These are phyloP conservation scores for Amyloporia xantha DNA, from an alignment of 768 basidiomycete species.

Conservation along the genomic window DNA sequence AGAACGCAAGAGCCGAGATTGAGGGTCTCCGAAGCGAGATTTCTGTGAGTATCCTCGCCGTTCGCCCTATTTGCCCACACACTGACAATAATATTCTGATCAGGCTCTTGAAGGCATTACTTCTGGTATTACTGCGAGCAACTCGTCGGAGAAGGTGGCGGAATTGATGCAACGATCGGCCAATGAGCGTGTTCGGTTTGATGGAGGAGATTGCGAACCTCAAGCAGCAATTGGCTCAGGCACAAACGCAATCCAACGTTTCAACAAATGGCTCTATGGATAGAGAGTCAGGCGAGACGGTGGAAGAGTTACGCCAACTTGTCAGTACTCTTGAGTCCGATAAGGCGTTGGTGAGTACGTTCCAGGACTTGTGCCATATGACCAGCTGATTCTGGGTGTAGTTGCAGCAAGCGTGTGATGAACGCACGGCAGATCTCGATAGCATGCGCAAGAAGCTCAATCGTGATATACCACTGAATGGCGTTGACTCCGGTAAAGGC, in stretches of 20 bases:
- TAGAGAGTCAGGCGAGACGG: background rate
- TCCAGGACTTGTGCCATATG: background rate
- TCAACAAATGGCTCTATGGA: conserved; percentile 12
- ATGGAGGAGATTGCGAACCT: conserved; percentile 52
- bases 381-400: background rate
- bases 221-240: conserved; percentile 39
- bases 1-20: conserved; percentile 86
- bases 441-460: conserved; percentile 49
- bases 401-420: conserved; percentile 19
- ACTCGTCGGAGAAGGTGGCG: conserved; percentile 34
- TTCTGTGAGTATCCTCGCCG: conserved; percentile 41
- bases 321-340: conserved; percentile 8
- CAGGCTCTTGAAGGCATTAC: conserved; percentile 66
- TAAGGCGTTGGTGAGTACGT: conserved; percentile 9
- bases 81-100: too few relatives aligned
- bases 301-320: conserved; percentile 5
- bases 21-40: conserved; percentile 72
- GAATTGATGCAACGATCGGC: conserved; percentile 43
- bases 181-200: too few relatives aligned
- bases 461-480: conserved; percentile 47
- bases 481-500: conserved; percentile 28
- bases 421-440: conserved; percentile 47
- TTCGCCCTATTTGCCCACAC: too few relatives aligned
- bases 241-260: conserved; percentile 23
- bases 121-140: conserved; percentile 18